Conservation (phyloP, 495 filamentous ascomycete species). For the Aspergillus conjunctus region DNA sequence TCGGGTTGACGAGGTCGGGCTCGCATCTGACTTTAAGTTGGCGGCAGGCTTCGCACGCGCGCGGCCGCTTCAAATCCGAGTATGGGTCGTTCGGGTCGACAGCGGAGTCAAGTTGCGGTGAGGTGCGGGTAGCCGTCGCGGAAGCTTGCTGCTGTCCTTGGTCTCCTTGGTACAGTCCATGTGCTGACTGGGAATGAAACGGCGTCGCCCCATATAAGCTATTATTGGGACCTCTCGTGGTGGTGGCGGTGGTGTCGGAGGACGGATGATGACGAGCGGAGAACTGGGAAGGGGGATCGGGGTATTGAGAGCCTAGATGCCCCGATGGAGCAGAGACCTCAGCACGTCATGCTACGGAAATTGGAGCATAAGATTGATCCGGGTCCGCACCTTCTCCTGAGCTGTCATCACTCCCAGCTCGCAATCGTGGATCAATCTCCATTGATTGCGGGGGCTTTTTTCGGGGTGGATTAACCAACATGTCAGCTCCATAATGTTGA, state of each 20-base stretch:
- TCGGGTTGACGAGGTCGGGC: conserved; percentile 54
- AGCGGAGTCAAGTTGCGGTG: conserved; percentile 8
- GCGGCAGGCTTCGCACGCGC: conserved; percentile 93
- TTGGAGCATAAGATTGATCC: conserved; percentile 20
- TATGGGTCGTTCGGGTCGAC: conserved; percentile 41
- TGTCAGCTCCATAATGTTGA: conserved; percentile 17
- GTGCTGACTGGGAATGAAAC: conserved; percentile 10
- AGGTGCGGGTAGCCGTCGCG: conserved; percentile 4
- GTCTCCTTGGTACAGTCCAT: conserved; percentile 3
- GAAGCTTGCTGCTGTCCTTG: not conserved
- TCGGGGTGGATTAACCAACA: conserved; percentile 12
- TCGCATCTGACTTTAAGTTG: conserved; percentile 91
- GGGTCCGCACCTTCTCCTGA: conserved; percentile 21
- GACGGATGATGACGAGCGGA: conserved; percentile 16
- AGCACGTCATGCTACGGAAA: conserved; percentile 20
- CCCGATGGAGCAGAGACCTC: conserved; percentile 11
- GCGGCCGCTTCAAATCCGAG: conserved; percentile 70
- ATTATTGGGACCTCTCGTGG: conserved; percentile 8
- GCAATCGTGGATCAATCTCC: conserved; percentile 40
- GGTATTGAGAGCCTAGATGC: conserved; percentile 29
- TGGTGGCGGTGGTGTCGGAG: not conserved
- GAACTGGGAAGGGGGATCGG: conserved; percentile 34
- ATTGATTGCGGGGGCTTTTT: conserved; percentile 30
- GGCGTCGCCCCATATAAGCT: conserved; percentile 9
- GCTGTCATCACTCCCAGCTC: conserved; percentile 21